Base-by-base conservation (phyloP, 805 yeast species). In the Metschnikowia amazonensis region DNA sequence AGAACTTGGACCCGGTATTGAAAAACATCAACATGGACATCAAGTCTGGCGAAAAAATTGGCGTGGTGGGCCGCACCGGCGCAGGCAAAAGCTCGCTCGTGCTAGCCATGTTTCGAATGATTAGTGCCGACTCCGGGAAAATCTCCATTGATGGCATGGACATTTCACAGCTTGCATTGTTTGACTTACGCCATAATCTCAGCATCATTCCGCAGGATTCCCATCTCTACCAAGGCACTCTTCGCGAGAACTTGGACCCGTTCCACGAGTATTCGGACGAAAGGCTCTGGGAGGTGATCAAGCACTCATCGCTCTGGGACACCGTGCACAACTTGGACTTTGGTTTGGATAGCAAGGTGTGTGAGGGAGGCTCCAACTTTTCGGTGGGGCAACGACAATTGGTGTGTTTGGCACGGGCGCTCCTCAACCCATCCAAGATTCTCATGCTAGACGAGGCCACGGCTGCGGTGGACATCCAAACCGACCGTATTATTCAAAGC, bases 51-150 rank as follows among this genome's bases (percentile, higher is more conserved):
- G 97, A 92, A 62, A 92, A 92, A 64, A 74, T 90, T 60, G 98
- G 98, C 50, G 89, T 90, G 65, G 97, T 92, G 46, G 98, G 98
- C 21, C 79, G 98, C 62, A 90, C 98, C 62, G 76, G 75, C 7
- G 79, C 84, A 3, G 69, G 70, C 2, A 53, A 60, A 38, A 57
- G 62, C 28, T 59, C 64, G 18, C 52, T 60, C 33, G 62, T 61
- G 13, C 48, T 60, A 35, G 56, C 64, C 1, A 49, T 60, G 9
- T 60, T 59, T 49, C 51, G 64, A 14, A 60, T 60, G 44, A 57
- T 60, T 23, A 53, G 56, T 3, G 52, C 62, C 0, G 50, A 35
- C 0, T 48, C 41, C 1, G 64, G 64, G 14, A 16, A 44, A 9
- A 60, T 60, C 34, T 34, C 25, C 28, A 53, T 60, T 16, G 64